A percentile compares a stretch with the other conserved stretches of the same genome.
Evolutionary conservation across 257 asterid genomes (phyloP).

Genomic region (Scutellaria baicalensis): DNA sequence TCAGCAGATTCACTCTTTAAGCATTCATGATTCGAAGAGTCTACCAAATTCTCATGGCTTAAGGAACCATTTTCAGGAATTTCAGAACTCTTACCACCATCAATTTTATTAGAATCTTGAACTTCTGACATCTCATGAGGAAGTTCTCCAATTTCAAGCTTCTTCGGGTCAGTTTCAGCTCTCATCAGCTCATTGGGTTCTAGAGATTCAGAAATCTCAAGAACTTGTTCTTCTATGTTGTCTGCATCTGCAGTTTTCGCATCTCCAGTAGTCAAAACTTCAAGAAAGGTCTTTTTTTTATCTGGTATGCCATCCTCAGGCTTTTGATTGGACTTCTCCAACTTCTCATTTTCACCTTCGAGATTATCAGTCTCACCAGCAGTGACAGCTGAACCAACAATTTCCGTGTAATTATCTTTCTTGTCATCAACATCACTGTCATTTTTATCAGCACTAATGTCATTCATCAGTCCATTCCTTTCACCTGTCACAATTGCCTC

Average conservation of each 20-base stretch:
- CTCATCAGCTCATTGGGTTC: slow-evolving; percentile 26
- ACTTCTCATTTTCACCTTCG: slow-evolving; percentile 19
- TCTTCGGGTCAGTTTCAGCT: slow-evolving; percentile 23
- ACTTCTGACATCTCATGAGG: slow-evolving; percentile 9
- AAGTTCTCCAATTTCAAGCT: slow-evolving; percentile 10
- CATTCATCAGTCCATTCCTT: slow-evolving; percentile 23
- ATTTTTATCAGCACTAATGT: slow-evolving; percentile 4
- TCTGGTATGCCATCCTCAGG: slow-evolving; percentile 25
- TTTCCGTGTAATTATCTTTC: slow-evolving; percentile 21
- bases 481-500: slow-evolving; percentile 17
- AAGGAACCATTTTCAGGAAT: slow-evolving; percentile 35
- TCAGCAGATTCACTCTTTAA: slow-evolving; percentile 15
- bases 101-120: slow-evolving; percentile 18
- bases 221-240: slow-evolving; percentile 16
- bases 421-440: slow-evolving; percentile 23
- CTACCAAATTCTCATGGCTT: slow-evolving; percentile 15
- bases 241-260: slow-evolving; percentile 18
- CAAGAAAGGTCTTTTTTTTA: slow-evolving; percentile 26
- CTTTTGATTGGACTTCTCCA: slow-evolving; percentile 17
- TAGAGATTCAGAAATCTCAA: slow-evolving; percentile 23
- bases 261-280: slow-evolving; percentile 24
- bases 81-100: slow-evolving; percentile 13
- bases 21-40: slow-evolving; percentile 11
- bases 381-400: slow-evolving; percentile 16
- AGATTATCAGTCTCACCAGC: slow-evolving; percentile 25